Base-by-base conservation (phyloP, 306 rosid species). In the Lotus japonicus region DNA sequence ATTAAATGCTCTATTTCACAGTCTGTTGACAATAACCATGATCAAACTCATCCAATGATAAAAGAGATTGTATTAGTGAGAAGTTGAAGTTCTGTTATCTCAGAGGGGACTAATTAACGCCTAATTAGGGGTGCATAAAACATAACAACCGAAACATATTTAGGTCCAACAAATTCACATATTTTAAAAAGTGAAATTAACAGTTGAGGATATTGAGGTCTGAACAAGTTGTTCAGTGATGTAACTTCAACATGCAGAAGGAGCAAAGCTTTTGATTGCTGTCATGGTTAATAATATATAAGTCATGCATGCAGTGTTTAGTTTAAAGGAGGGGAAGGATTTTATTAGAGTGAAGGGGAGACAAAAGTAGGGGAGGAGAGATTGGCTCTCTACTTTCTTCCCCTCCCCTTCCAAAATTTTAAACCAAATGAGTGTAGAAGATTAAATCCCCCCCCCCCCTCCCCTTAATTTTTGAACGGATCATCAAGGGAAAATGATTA, bases 241-340 rank as follows among this genome's bases (percentile, higher is more conserved):
- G 42, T 38, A 66, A 66, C 58, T 72, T 65, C 70, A 60, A 54
- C 58, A 78, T 49, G 44, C 65, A 64, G 44, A 53, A 17, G 35
- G 39, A 43, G 58, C 44, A 73, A 53, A 54, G 21, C 39, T 62
- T 63, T 43, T 52, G 4, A 60, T 68, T 76, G 43, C 49, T 12
- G 26, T 39, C 70, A 5, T 18, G 59, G 65, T 57, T 16, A 11
- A 2, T 16, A 11, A 2, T 46, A 15, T 55, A 53, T 55, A 65
- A 38, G 36, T 31, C 36, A 31, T 31, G 33, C 33, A 26, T 26
- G 36, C 36, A 31, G 36, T 31, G 36, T 31, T 31, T 5, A 7
- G 36, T 31, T 31, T 31, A 31, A 31, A 31, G 36, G 31, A 26
- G 31, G 31, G 31, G 31, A 26, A 26, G 31, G 31, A 26, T 26